Evolutionary conservation across 1,284 basidiomycete species (phyloP).

Genomic region (Boletus semigastroideus): DNA sequence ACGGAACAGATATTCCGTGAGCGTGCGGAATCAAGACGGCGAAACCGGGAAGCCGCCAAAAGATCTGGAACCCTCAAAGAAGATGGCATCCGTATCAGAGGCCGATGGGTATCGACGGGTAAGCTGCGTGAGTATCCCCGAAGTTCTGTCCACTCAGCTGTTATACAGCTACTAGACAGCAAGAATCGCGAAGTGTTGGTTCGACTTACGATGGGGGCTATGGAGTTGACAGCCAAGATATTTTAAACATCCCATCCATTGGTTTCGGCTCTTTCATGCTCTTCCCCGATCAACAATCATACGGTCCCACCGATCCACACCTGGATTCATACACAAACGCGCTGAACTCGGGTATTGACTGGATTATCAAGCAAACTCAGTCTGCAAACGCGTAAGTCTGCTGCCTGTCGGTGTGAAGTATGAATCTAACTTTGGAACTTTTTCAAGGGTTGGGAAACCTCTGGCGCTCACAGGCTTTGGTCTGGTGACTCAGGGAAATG

Average conservation of each 20-base stretch:
- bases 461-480: constrained; percentile 55
- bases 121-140: constrained; percentile 14
- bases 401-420: not conserved
- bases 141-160: not conserved
- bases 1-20: constrained; percentile 45
- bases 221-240: constrained; percentile 70
- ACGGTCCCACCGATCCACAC: constrained; percentile 45
- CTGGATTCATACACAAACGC: constrained; percentile 51
- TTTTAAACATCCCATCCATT: constrained; percentile 54
- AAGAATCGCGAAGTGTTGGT: constrained; percentile 40
- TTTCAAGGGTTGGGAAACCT: constrained; percentile 57
- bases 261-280: constrained; percentile 59
- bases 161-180: constrained; percentile 45
- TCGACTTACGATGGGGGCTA: constrained; percentile 55
- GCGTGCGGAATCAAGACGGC: constrained; percentile 44
- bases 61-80: constrained; percentile 29
- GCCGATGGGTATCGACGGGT: constrained; percentile 60
- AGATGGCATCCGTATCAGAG: constrained; percentile 53
- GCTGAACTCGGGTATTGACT: constrained; percentile 48
- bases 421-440: constrained; percentile 9
- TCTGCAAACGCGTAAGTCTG: constrained; percentile 43
- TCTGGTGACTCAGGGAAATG: constrained; percentile 56
- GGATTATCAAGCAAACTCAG: constrained; percentile 53
- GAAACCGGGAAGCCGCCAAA: constrained; percentile 31
- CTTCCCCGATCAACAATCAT: constrained; percentile 65